Evolutionary conservation across 495 filamentous ascomycete genomes (phyloP), one percentile per base, ranked within the genome.

Genomic region (Neurospora sp.): DNA sequence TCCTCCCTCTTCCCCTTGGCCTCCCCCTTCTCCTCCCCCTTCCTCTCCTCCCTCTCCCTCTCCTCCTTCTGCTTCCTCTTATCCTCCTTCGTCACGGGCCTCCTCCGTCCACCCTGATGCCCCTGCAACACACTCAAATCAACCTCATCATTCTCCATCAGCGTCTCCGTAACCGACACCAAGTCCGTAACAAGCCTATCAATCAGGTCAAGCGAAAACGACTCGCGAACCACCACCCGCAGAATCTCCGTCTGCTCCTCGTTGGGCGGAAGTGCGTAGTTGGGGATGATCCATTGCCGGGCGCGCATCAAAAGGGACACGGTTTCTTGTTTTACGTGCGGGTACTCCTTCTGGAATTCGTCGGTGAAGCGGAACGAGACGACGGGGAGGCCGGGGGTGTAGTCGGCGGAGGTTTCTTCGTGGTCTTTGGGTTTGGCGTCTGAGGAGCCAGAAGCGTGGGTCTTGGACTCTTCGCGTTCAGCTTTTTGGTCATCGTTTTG

Each of bases 281-380:
- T 92, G 37, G 91, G 91, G 74, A 93, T 90, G 74, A 93, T 92
- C 82, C 92, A 93, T 80, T 92, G 90, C 72, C 90, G 90, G 7
- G 88, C 88, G 19, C 91, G 84, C 75, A 93, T 77, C 37, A 93
- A 79, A 3, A 90, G 87, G 40, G 87, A 90, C n/a, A 93, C 83
- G 15, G 84, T 85, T 54, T 87, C 87, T 79, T 93, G 91, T 81
- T 90, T 88, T 48, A 92, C 82, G 73, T 91, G 88, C 2, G 90
- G 88, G 80, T 85, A 92, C 43, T 88, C 79, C 71, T 83, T 82
- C 71, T 86, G 85, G 83, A 93, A 93, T 3, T 86, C 83, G 74
- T 92, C 88, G 7, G 85, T 85, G 70, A 93, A 83, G 34, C 87
- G 83, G 82, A 93, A 93, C 2, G 92, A 86, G 24, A 93, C 91